These are phyloP conservation scores for Lachnellula occidentalis DNA, from an alignment of 2,329 filamentous ascomycete species.

Conservation along the genomic window DNA sequence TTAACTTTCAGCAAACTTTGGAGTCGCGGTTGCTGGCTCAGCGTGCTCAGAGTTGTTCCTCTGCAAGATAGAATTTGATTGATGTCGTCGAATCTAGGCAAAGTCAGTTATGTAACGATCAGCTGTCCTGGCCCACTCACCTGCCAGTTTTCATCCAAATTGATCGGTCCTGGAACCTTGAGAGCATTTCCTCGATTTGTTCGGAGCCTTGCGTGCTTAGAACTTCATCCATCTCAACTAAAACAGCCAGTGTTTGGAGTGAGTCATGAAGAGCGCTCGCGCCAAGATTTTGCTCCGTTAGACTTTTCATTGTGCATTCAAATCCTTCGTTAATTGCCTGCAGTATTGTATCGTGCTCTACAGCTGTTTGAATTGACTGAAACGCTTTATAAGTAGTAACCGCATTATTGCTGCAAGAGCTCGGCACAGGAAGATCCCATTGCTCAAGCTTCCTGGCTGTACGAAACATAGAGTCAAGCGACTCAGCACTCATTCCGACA, in stretches of 20 bases:
- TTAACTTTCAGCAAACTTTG: conserved; percentile 55
- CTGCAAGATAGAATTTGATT: conserved; percentile 76
- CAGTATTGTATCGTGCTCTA: conserved; percentile 48
- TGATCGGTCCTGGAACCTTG: conserved; percentile 58
- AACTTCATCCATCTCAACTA: conserved; percentile 79
- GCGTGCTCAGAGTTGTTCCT: conserved; percentile 73
- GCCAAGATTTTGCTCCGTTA: conserved; percentile 46
- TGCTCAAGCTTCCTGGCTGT: conserved; percentile 79
- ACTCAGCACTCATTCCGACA: conserved; percentile 49
- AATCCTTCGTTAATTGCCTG: conserved; percentile 59
- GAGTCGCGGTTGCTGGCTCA: conserved; percentile 65
- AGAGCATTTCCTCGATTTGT: conserved; percentile 57
- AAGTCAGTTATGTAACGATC: conserved; percentile 19
- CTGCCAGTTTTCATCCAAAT: conserved; percentile 79
- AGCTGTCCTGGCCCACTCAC: conserved; percentile 42
- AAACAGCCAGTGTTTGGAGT: conserved; percentile 59
- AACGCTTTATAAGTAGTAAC: conserved; percentile 75
- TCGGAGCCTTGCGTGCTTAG: conserved; percentile 53
- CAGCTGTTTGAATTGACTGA: conserved; percentile 67
- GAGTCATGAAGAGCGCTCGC: conserved; percentile 48
- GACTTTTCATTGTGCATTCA: conserved; percentile 51
- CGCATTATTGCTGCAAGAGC: conserved; percentile 54
- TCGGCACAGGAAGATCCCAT: conserved; percentile 82
- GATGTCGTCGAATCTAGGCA: conserved; percentile 65
- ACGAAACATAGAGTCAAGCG: conserved; percentile 67